phyloP scores from a whole-genome alignment of 2,329 filamentous ascomycete species.

The Paecilomyces formosus region DNA sequence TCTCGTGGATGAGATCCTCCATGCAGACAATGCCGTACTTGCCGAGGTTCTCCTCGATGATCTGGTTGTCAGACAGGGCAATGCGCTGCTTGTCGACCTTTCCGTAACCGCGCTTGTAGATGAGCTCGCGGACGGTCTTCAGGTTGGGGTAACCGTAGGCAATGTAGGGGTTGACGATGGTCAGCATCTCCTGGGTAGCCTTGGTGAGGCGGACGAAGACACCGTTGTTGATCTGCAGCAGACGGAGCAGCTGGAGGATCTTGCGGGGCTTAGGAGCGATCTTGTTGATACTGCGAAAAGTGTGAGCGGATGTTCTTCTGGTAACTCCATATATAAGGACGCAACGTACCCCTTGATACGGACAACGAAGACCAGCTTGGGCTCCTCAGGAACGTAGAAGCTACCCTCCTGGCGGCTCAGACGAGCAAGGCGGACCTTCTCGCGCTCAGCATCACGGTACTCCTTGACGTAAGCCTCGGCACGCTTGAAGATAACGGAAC shows the following conservation, averaged over 20 bases:
- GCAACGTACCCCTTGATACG: conserved; percentile 86
- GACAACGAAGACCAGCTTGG: conserved; percentile 94
- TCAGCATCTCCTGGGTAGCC: conserved; percentile 94
- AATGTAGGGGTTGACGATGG: conserved; percentile 97
- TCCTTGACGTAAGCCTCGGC: conserved; percentile 99
- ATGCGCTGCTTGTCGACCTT: conserved; percentile 98
- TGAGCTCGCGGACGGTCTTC: conserved; percentile 96
- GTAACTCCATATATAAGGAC: background rate
- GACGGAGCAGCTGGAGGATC: conserved; percentile 98
- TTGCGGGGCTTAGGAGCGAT: conserved; percentile 99
- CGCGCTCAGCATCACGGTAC: conserved; percentile 96
- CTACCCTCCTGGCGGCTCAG: conserved; percentile 85
- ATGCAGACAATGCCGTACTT: conserved; percentile 99
- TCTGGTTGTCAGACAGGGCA: conserved; percentile 91
- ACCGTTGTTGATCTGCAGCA: conserved; percentile 99
- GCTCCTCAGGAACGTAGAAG: conserved; percentile 90
- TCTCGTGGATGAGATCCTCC: conserved; percentile 99
- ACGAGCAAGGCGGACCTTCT: conserved; percentile 91
- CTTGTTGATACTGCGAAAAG: conserved; percentile 90
- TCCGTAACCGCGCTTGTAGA: conserved; percentile 99
- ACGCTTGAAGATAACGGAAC: conserved; percentile 97
- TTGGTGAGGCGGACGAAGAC: conserved; percentile 97
- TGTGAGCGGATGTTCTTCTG: conserved; percentile 6
- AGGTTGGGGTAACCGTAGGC: conserved; percentile 99
- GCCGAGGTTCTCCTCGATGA: conserved; percentile 94